Conservation (phyloP, 345 rosid genomes). For the Populus pruinosa region DNA sequence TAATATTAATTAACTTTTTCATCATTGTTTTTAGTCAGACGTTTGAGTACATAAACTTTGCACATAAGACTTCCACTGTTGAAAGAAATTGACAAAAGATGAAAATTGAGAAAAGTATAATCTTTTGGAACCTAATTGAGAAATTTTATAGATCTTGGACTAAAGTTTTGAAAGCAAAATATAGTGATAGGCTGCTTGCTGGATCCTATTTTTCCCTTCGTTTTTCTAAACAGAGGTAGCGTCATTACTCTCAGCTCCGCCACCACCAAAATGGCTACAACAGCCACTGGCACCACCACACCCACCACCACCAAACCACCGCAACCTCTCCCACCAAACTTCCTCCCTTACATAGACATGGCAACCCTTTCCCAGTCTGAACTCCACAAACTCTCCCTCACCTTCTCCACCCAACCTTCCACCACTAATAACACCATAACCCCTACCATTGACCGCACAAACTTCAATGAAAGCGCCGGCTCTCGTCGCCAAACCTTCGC, state of each 20-base stretch:
- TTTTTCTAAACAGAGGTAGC: too few species aligned
- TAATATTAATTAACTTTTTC: too few species aligned
- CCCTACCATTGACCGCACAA: constrained; percentile 52
- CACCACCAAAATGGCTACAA: neutral
- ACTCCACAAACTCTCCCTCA: constrained; percentile 51
- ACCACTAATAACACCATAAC: constrained; percentile 28
- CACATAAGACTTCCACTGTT: too few species aligned
- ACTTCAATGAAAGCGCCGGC: constrained; percentile 70
- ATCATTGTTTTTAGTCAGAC: too few species aligned
- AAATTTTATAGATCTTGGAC: too few species aligned
- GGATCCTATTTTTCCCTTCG: too few species aligned
- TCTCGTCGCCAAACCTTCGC: constrained; percentile 71
- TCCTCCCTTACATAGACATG: constrained; percentile 45
- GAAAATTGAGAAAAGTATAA: too few species aligned
- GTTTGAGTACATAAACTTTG: too few species aligned
- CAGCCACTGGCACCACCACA: constrained; percentile 14
- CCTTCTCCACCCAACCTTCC: constrained; percentile 39
- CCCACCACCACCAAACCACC: constrained; percentile 7
- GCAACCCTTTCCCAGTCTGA: constrained; percentile 55
- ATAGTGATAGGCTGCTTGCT: too few species aligned
- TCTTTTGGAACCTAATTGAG: too few species aligned
- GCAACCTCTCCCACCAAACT: constrained; percentile 15
- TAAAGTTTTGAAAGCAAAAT: too few species aligned
- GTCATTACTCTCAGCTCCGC: neutral
- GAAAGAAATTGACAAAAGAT: too few species aligned